Evolutionary conservation across 108 stramenopile species (phyloP).

Genomic region (Nitzschia inconspicua): DNA sequence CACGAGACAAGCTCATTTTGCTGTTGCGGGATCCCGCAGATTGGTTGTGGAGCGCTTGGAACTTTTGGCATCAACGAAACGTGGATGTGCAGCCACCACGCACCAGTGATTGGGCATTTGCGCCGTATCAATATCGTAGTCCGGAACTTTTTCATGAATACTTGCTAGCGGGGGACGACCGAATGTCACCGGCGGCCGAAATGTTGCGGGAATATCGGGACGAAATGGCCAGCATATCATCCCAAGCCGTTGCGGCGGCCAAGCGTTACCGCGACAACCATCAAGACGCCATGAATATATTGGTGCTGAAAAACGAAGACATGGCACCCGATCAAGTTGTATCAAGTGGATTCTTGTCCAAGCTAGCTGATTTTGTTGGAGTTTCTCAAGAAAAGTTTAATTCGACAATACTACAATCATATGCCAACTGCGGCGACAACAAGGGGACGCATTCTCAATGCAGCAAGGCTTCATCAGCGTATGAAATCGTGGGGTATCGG

Average conservation of each 20-base stretch:
- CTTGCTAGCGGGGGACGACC: background rate
- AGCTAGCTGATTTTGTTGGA: slow-evolving; percentile 6
- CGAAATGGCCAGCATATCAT: no score
- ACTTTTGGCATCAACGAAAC: slow-evolving; percentile 15
- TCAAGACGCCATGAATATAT: slow-evolving; percentile 18
- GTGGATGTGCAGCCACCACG: no score
- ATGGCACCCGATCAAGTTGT: slow-evolving; percentile 7
- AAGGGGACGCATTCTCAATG: no score
- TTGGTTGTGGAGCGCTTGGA: slow-evolving; percentile 19
- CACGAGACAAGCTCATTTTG: slow-evolving; percentile 3
- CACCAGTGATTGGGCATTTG: background rate
- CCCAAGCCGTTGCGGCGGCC: background rate
- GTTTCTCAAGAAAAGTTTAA: slow-evolving; percentile 9
- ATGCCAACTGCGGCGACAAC: slow-evolving; percentile 18
- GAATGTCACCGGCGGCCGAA: no score
- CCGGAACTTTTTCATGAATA: slow-evolving; percentile 32
- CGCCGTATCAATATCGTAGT: slow-evolving; percentile 11
- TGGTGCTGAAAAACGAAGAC: slow-evolving; percentile 20
- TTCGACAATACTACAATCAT: background rate
- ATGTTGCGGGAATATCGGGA: no score
- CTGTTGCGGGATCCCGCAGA: slow-evolving; percentile 28
- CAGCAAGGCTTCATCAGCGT: no score
- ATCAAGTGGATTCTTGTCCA: slow-evolving; percentile 11
- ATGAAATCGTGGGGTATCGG: slow-evolving; percentile 5
- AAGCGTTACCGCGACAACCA: background rate